Conservation (phyloP, 768 basidiomycete species). For the Suillus weaverae region DNA sequence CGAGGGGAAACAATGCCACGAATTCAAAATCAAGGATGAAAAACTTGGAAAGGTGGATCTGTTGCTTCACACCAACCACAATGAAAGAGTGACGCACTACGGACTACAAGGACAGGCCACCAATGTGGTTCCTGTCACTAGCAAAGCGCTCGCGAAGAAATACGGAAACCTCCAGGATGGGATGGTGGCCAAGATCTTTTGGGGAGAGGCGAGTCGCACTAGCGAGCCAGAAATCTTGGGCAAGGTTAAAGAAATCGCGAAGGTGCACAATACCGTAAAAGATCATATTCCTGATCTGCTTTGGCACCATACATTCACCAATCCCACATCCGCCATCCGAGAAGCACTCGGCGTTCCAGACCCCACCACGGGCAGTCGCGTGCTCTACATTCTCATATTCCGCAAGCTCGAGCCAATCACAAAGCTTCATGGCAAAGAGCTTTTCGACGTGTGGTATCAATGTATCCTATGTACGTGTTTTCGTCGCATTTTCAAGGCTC, state of each 20-base stretch:
- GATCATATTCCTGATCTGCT: background rate
- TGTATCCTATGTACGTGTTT: background rate
- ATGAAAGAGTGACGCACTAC: background rate
- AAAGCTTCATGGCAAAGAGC: background rate
- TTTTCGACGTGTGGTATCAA: background rate
- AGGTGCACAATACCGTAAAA: background rate
- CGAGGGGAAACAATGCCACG: no score
- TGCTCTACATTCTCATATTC: constrained; percentile 1
- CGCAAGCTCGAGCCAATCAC: background rate
- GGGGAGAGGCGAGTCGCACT: background rate
- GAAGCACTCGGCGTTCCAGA: background rate
- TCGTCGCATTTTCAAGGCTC: no score
- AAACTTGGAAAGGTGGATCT: no score
- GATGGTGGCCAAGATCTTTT: background rate
- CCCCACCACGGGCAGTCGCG: background rate
- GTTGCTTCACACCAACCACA: no score
- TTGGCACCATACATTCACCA: background rate
- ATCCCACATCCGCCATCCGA: background rate
- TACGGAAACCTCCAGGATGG: background rate
- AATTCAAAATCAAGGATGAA: no score
- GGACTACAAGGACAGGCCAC: background rate
- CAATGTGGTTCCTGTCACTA: background rate
- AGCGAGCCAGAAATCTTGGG: background rate
- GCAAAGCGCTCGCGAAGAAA: background rate
- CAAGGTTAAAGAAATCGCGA: background rate